Percentiles rank a stretch among this genome's conserved stretches.
These are phyloP conservation scores for Fraxinus dipetala DNA, from an alignment of 305 asterid genomes.

Conservation along the genomic window DNA sequence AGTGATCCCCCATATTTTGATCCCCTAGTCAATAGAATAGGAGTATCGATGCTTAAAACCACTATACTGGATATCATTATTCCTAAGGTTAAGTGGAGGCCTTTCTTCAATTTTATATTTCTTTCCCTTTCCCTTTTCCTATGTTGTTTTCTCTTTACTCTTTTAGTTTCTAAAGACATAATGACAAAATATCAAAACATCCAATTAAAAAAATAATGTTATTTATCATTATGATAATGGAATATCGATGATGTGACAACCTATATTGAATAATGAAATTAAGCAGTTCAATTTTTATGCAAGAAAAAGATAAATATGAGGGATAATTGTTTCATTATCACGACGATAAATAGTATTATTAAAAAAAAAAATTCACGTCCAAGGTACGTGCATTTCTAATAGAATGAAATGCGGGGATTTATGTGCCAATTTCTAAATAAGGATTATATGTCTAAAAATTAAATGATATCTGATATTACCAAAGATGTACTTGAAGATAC, in stretches of 20 bases:
- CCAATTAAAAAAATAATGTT: background rate
- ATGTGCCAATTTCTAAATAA: background rate
- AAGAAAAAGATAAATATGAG: background rate
- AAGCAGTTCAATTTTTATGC: background rate
- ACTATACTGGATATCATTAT: background rate
- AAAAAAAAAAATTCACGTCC: background rate
- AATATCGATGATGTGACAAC: background rate
- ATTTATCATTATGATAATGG: too few relatives aligned
- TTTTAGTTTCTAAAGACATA: background rate
- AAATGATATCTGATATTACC: background rate
- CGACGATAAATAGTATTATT: background rate
- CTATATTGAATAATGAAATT: too few relatives aligned
- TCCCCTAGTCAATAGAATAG: background rate
- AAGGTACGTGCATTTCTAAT: background rate
- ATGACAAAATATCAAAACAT: background rate
- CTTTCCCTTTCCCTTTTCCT: background rate
- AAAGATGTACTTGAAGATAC: background rate
- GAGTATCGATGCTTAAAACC: background rate
- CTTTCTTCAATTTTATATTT: background rate
- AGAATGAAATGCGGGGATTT: background rate
- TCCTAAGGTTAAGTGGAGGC: background rate
- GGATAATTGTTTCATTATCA: background rate
- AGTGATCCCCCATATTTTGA: background rate
- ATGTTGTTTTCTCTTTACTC: background rate
- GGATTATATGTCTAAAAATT: background rate